Evolutionary conservation across 495 filamentous ascomycete genomes (phyloP).

Genomic region (Letharia lupina): DNA sequence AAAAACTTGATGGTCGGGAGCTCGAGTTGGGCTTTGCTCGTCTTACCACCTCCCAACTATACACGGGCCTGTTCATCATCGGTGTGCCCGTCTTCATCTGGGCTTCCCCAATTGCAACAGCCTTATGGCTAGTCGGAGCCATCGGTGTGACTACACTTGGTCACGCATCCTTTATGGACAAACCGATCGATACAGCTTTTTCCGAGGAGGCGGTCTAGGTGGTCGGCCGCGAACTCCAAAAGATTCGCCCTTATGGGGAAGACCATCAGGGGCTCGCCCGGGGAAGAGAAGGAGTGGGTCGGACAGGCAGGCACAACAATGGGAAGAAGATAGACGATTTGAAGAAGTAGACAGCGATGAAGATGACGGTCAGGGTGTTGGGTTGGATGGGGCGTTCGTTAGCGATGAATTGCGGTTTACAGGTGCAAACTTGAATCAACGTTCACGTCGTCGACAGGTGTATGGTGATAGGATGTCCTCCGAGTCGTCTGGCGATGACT

Average conservation of each 20-base stretch:
- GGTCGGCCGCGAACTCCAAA: conserved; percentile 99
- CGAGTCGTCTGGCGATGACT: conserved; percentile 46
- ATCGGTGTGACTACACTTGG: conserved; percentile 85
- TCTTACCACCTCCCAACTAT: conserved; percentile 87
- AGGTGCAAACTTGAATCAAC: conserved; percentile 46
- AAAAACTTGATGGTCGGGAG: conserved; percentile 77
- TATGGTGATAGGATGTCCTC: conserved; percentile 38
- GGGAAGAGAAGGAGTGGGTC: conserved; percentile 51
- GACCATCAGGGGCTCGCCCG: conserved; percentile 79
- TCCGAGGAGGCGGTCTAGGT: conserved; percentile 99
- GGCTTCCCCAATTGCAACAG: conserved; percentile 70
- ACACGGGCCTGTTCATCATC: conserved; percentile 75
- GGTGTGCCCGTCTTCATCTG: conserved; percentile 74
- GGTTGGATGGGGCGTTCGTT: conserved; percentile 42
- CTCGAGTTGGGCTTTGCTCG: conserved; percentile 74
- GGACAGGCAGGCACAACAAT: conserved; percentile 45
- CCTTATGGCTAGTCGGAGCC: conserved; percentile 92
- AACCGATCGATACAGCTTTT: conserved; percentile 99
- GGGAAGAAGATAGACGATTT: conserved; percentile 46
- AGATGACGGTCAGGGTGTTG: conserved; percentile 51
- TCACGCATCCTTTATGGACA: conserved; percentile 94
- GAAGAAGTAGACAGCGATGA: conserved; percentile 67
- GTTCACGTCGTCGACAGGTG: conserved; percentile 37
- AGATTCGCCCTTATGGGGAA: conserved; percentile 93
- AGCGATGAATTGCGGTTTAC: conserved; percentile 56